Base-by-base conservation (phyloP, 2,329 filamentous ascomycete species). In the Apiospora arundinis region DNA sequence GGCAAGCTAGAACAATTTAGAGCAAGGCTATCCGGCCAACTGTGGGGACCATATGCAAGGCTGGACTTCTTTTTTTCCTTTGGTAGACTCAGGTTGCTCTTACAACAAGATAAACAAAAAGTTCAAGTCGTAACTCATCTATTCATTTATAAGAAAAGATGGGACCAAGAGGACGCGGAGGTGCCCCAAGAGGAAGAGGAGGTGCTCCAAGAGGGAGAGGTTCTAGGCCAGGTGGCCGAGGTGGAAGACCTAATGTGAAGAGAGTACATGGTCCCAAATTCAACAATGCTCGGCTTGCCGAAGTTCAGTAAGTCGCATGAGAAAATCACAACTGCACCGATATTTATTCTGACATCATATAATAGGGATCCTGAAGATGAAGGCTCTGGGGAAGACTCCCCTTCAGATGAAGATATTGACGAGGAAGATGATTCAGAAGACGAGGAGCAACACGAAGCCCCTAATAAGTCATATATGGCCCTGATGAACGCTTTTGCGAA, bases 401-500 rank as follows among this genome's bases (percentile, higher is more conserved):
- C 80, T 40, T 82, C 83, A 8, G 85, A 85, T 11, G 83, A 85
- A 9, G 77, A 76, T 21, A 70, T 74, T 44, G 85, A 87, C 2
- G 78, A 85, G 65, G 81, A 85, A 1, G 84, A 85, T 45, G 84
- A 85, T 49, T 86, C 86, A 66, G 84, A 86, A 25, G 80, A 81
- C 49, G 82, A 83, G 70, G 76, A 77, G 32, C 77, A 81, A n/a
- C 73, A 78, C 52, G 60, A 78, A 6, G 76, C 83, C 12, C 69
- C 81, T 37, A 80, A 83, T 37, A 83, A 84, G 42, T 86, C 90
- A 4, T 92, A 92, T 74, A 82, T 87, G 80, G 83, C 87, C 9
- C 82, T 92, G 8, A 82, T 92, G 76, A 86, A 90, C 76, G 90
- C 87, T 71, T 82, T 92, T 67, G 82, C 84, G 2, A 84, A 87